A percentile compares a stretch with the other conserved stretches of the same genome.
Conservation (phyloP, 164 flowering plant genomes). For the Malania oleifera region DNA sequence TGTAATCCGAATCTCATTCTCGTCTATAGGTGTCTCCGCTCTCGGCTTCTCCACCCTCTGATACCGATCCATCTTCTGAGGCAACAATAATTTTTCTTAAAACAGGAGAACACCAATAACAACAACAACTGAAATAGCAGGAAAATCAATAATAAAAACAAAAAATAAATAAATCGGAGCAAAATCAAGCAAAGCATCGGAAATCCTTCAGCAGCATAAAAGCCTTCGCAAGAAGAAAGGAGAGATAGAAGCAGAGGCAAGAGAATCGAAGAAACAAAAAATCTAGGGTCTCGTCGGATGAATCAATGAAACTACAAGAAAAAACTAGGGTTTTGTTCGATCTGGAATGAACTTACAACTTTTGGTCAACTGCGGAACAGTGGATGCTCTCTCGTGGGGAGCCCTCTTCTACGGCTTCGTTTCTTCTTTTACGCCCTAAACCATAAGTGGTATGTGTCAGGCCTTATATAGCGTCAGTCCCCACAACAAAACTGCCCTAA, state of each 20-base stretch:
- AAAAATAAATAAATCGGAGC: background rate
- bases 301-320: background rate
- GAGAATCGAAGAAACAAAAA: background rate
- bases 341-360: background rate
- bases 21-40: slow-evolving; percentile 67
- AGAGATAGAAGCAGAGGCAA: no score
- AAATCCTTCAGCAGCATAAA: no score
- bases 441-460: slow-evolving; percentile 1
- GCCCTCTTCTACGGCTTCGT: slow-evolving; percentile 58
- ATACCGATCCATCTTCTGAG: slow-evolving; percentile 72
- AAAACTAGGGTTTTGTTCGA: background rate
- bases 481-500: slow-evolving; percentile 26
- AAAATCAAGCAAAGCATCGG: background rate
- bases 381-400: slow-evolving; percentile 12
- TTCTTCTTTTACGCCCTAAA: slow-evolving; percentile 49
- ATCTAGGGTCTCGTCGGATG: background rate
- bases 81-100: background rate
- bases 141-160: background rate
- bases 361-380: background rate
- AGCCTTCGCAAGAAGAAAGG: background rate
- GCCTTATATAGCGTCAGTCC: slow-evolving; percentile 21
- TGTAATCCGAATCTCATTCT: slow-evolving; percentile 79
- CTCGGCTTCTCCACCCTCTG: slow-evolving; percentile 83
- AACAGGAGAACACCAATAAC: no score
- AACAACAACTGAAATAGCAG: background rate